Evolutionary conservation across 2,329 filamentous ascomycete species (phyloP), one percentile per base, ranked within the genome.

Genomic region (Ophiostoma pallidulum): DNA sequence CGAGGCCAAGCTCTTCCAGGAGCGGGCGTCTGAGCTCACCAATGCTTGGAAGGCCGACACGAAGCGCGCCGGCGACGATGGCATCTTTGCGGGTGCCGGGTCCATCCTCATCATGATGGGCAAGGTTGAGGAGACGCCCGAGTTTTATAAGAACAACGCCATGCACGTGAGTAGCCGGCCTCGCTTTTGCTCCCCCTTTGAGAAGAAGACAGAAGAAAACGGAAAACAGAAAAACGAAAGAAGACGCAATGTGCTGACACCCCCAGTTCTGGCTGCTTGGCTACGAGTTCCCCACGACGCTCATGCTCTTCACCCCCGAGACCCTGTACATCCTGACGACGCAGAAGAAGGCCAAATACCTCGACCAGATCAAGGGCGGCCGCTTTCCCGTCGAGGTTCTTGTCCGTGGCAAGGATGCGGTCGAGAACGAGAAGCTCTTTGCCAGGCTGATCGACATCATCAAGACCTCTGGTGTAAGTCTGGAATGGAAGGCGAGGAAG

Each of bases 231-330:
- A n/a, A n/a, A n/a, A n/a, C n/a, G n/a, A n/a, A n/a, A n/a, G n/a
- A n/a, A n/a, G n/a, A n/a, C n/a, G n/a, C n/a, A n/a, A n/a, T n/a
- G n/a, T 4, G 24, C 40, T 50, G 28, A 47, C 44, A 20, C 45
- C 16, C 44, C 41, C 65, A 96, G 90, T 94, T 97, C 68, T 98
- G 94, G 94, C 76, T 98, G 47, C 78, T 98, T 53, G 92, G 92
- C 59, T 98, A 98, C 73, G 92, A 98, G 66, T 98, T 98, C 62
- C 92, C 92, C 29, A 90, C 91, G 33, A 98, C 92, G 0, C 73
- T 98, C 54, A 88, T 98, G 73, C 76, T 98, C 45, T 82, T 98
- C 64, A 97, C 91, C 1, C 71, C 82, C 52, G 92, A 97, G 52
- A 80, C 81, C 40, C 74, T 97, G 58, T 94, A 92, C 68, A 84